These are phyloP conservation scores for Harrya chromipes DNA, from an alignment of 768 basidiomycete genomes.

Conservation along the genomic window DNA sequence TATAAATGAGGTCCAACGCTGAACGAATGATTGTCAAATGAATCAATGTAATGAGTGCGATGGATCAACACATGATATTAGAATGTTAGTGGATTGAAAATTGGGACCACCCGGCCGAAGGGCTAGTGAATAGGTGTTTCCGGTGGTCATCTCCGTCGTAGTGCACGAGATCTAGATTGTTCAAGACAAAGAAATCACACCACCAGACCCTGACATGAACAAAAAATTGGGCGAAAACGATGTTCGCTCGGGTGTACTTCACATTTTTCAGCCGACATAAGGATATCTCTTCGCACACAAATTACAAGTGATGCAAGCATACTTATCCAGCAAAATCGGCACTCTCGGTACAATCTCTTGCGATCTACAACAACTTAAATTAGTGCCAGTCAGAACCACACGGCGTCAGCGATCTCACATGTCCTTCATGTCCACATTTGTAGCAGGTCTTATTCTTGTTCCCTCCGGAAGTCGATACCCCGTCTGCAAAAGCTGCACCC, in stretches of 20 bases:
- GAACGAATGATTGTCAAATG: background rate
- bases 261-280: conserved; percentile 16
- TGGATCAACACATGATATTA: background rate
- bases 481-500: conserved; percentile 48
- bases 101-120: background rate
- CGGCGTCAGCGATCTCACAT: conserved; percentile 49
- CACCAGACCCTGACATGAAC: background rate
- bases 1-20: background rate
- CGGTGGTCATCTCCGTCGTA: conserved; percentile 17
- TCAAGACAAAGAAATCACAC: too few species aligned
- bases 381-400: conserved; percentile 1
- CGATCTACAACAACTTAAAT: conserved; percentile 42
- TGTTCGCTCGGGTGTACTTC: conserved; percentile 14
- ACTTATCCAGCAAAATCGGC: conserved; percentile 48
- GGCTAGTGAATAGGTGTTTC: conserved; percentile 5
- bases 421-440: conserved; percentile 85
- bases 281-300: conserved; percentile 9
- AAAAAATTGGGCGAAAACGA: conserved; percentile 8
- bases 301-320: conserved; percentile 4
- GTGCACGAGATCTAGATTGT: background rate
- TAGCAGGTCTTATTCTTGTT: conserved; percentile 81
- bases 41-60: background rate
- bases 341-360: conserved; percentile 61
- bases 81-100: background rate
- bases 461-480: conserved; percentile 38